Conservation (phyloP, 768 basidiomycete species). For the Leccinum barrowsii region DNA sequence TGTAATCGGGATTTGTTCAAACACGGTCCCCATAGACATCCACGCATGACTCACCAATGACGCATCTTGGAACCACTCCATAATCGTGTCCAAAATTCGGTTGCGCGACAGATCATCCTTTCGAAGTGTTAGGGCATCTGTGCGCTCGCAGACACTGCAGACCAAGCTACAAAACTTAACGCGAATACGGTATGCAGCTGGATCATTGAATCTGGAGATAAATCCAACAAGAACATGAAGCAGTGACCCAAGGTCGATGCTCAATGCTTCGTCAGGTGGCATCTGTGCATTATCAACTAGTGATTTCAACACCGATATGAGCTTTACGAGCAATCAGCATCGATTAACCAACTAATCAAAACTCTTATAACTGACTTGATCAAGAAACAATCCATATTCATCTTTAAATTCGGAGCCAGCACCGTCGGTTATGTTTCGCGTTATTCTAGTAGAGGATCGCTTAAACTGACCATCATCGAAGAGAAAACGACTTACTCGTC, state of each 20-base stretch:
- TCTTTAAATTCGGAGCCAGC: slow-evolving; percentile 40
- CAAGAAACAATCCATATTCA: slow-evolving; percentile 52
- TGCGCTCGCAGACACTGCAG: slow-evolving; percentile 61
- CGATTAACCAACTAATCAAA: neutral
- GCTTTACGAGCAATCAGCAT: slow-evolving; percentile 40
- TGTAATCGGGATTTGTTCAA: slow-evolving; percentile 16
- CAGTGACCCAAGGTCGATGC: slow-evolving; percentile 59
- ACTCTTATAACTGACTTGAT: slow-evolving; percentile 51
- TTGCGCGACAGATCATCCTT: slow-evolving; percentile 68
- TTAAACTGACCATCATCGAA: neutral
- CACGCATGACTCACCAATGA: slow-evolving; percentile 39
- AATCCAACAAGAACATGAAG: slow-evolving; percentile 60
- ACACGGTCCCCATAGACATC: neutral
- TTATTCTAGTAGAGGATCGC: slow-evolving; percentile 37
- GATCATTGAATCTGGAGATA: slow-evolving; percentile 57
- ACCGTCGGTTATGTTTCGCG: slow-evolving; percentile 47
- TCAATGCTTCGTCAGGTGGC: slow-evolving; percentile 55
- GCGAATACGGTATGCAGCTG: slow-evolving; percentile 59
- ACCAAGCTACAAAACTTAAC: slow-evolving; percentile 72
- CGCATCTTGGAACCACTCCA: slow-evolving; percentile 71
- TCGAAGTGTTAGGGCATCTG: slow-evolving; percentile 57
- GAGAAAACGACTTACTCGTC: slow-evolving; percentile 55
- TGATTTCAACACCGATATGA: slow-evolving; percentile 70
- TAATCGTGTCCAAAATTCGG: slow-evolving; percentile 68
- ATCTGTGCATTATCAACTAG: slow-evolving; percentile 69